A percentile compares a stretch with the other conserved stretches of the same genome.
Conservation (phyloP, 305 asterid genomes). For the Rubia tinctorum region DNA sequence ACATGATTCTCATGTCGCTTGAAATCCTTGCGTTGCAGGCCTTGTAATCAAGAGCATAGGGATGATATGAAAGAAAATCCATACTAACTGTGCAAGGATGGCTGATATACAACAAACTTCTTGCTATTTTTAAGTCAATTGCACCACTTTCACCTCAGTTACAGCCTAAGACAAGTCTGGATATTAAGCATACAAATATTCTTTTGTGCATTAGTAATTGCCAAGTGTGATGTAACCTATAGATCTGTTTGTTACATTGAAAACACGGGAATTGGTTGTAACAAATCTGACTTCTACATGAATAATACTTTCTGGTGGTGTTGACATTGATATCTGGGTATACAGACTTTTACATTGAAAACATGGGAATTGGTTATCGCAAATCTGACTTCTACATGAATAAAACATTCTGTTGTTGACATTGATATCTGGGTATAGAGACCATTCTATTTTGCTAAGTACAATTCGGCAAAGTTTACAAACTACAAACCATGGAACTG, state of each 20-base stretch:
- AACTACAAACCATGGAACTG: background rate
- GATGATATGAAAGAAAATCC: slow-evolving; percentile 5
- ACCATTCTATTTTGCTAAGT: background rate
- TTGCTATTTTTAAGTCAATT: background rate
- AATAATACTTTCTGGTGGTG: background rate
- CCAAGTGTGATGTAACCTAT: background rate
- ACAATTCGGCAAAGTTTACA: background rate
- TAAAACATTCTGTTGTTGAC: background rate
- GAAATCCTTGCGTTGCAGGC: slow-evolving; percentile 3
- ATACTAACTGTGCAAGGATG: slow-evolving; percentile 1
- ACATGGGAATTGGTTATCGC: background rate
- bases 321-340: no score
- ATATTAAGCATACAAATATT: background rate
- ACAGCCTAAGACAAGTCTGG: background rate
- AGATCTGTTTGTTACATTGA: background rate
- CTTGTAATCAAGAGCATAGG: slow-evolving; percentile 4
- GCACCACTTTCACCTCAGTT: background rate
- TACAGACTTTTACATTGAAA: no score
- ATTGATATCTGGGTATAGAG: background rate
- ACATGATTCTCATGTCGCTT: background rate
- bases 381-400: background rate
- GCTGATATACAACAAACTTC: background rate
- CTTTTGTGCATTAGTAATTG: background rate
- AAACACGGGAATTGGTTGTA: background rate
- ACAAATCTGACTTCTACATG: background rate